Evolutionary conservation across 1,284 basidiomycete species (phyloP).

Genomic region (Fomitopsis palustris): DNA sequence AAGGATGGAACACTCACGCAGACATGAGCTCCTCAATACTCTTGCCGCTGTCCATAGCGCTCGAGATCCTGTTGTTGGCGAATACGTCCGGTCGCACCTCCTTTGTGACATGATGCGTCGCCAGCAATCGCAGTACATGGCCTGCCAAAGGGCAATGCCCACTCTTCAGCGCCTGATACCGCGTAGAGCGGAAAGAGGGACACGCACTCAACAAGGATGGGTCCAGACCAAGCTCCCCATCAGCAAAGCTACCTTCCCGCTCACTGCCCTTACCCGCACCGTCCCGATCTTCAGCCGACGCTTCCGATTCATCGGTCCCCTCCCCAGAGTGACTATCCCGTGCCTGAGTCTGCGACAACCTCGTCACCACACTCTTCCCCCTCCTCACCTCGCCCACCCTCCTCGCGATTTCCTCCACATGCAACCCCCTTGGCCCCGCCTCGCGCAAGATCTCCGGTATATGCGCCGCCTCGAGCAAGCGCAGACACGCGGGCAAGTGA

Average conservation of each 20-base stretch:
- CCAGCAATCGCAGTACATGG: conserved; percentile 63
- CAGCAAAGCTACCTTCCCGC: neutral
- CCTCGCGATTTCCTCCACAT: conserved; percentile 50
- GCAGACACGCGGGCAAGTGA: conserved; percentile 65
- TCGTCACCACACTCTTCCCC: neutral
- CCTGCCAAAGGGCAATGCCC: conserved; percentile 31
- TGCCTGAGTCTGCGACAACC: neutral
- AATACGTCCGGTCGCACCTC: conserved; percentile 67
- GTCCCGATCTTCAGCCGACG: neutral
- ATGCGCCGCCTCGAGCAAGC: conserved; percentile 64
- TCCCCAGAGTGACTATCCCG: neutral
- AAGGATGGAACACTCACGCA: conserved; percentile 32
- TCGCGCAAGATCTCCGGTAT: conserved; percentile 63
- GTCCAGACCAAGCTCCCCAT: neutral
- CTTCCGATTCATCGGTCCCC: neutral
- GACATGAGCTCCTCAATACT: conserved; percentile 30
- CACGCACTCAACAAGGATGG: neutral
- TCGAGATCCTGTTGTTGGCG: conserved; percentile 61
- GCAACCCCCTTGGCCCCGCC: conserved; percentile 52
- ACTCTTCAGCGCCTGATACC: neutral
- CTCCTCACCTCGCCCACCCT: conserved; percentile 9
- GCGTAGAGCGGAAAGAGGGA: neutral
- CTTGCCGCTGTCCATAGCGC: conserved; percentile 64
- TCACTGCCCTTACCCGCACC: neutral
- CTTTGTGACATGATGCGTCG: conserved; percentile 65